A percentile compares a stretch with the other conserved stretches of the same genome.
Conservation (phyloP, 2,329 filamentous ascomycete species). For the Cadophora gregata region DNA sequence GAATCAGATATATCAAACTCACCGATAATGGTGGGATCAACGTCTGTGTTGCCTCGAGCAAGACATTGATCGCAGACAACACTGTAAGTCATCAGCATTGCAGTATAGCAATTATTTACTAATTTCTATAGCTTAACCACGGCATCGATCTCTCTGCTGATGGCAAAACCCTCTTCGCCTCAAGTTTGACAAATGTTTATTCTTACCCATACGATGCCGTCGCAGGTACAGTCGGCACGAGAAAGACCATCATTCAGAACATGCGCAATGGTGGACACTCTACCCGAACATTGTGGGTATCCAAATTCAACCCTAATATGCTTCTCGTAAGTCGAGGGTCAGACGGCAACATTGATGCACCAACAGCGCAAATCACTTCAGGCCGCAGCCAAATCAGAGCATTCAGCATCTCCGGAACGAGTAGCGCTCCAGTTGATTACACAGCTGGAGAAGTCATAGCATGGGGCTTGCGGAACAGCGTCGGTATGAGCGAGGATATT, state of each 20-base stretch:
- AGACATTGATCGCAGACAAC: slow-evolving; percentile 23
- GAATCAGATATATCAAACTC: slow-evolving; percentile 24
- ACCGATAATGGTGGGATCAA: slow-evolving; percentile 22
- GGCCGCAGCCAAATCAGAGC: slow-evolving; percentile 23
- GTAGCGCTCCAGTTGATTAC: slow-evolving; percentile 12
- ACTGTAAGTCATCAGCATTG: slow-evolving; percentile 14
- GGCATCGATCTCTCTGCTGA: slow-evolving; percentile 27
- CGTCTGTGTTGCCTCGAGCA: slow-evolving; percentile 23
- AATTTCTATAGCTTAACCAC: slow-evolving; percentile 26
- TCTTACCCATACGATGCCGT: slow-evolving; percentile 26
- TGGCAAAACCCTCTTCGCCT: slow-evolving; percentile 28
- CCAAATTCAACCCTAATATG: slow-evolving; percentile 17
- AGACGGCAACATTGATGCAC: slow-evolving; percentile 27
- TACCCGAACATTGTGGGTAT: slow-evolving; percentile 26
- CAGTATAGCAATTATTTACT: neutral
- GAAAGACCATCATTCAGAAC: slow-evolving; percentile 22
- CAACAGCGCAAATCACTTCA: slow-evolving; percentile 11
- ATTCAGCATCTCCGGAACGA: slow-evolving; percentile 21
- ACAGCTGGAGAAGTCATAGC: slow-evolving; percentile 23
- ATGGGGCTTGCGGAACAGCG: slow-evolving; percentile 29
- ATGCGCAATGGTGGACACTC: slow-evolving; percentile 27
- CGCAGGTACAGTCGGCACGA: slow-evolving; percentile 17
- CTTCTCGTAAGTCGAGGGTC: slow-evolving; percentile 27
- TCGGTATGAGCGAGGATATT: slow-evolving; percentile 23
- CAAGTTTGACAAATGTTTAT: slow-evolving; percentile 19